Percentiles rank a stretch among this genome's conserved stretches.
Evolutionary conservation across 208 protist species (phyloP).

Genomic region (Angomonas ambiguus): DNA sequence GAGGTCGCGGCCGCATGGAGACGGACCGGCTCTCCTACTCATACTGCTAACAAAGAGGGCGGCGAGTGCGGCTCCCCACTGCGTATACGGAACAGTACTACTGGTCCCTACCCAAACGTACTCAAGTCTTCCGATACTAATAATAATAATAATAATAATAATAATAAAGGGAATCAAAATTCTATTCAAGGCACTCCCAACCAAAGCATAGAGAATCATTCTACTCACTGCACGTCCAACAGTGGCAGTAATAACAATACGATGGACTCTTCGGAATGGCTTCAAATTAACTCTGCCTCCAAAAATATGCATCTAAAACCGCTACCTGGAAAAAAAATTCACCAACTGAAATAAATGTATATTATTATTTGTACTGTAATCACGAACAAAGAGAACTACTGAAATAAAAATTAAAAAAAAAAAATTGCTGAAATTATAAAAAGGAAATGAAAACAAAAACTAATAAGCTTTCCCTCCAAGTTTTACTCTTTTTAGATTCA

Average conservation of each 20-base stretch:
- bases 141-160: constrained; percentile 2
- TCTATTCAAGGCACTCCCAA: background rate
- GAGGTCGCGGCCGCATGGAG: background rate
- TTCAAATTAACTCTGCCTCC: background rate
- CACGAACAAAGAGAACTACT: too few relatives aligned
- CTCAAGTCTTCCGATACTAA: background rate
- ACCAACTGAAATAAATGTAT: background rate
- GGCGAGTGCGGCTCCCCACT: too few relatives aligned
- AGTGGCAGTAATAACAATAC: too few relatives aligned
- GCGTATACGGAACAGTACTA: too few relatives aligned
- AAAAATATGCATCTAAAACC: background rate
- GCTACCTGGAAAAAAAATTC: background rate
- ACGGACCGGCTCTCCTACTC: too few relatives aligned
- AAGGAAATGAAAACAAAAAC: background rate
- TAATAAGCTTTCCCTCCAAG: background rate
- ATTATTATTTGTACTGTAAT: background rate
- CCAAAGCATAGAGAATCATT: background rate
- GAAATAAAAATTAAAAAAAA: background rate
- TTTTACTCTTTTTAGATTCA: constrained; percentile 4
- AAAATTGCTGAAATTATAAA: background rate
- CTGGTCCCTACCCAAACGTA: too few relatives aligned
- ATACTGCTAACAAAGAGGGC: too few relatives aligned
- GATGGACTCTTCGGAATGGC: too few relatives aligned
- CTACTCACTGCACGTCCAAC: too few relatives aligned
- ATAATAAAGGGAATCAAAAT: constrained; percentile 1